Conservation (phyloP, 768 basidiomycete species). For the Coprinopsis marcescibilis region DNA sequence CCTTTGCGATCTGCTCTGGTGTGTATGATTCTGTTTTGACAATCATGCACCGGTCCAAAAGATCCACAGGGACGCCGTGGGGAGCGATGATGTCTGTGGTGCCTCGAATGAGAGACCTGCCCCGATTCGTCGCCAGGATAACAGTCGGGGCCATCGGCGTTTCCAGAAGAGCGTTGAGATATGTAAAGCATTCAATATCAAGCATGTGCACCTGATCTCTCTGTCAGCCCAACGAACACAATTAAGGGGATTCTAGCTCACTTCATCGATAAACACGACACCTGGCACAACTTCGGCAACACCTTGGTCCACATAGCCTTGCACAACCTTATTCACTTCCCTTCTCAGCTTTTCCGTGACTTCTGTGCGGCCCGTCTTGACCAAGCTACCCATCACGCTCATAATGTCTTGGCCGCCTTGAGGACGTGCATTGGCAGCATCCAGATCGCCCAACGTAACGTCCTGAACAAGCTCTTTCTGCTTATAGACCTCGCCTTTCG, state of each 20-base stretch:
- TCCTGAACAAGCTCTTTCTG: slow-evolving; percentile 94
- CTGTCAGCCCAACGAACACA: slow-evolving; percentile 8
- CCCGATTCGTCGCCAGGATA: slow-evolving; percentile 93
- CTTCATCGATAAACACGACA: slow-evolving; percentile 98
- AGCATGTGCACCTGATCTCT: slow-evolving; percentile 92
- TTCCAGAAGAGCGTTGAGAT: slow-evolving; percentile 92
- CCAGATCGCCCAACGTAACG: slow-evolving; percentile 90
- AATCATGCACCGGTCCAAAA: slow-evolving; percentile 95
- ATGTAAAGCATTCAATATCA: slow-evolving; percentile 99
- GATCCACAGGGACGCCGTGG: slow-evolving; percentile 90
- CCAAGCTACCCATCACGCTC: slow-evolving; percentile 91
- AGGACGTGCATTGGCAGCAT: slow-evolving; percentile 93
- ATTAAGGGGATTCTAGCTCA: slow-evolving; percentile 28
- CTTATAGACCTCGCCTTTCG: slow-evolving; percentile 96
- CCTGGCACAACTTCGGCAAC: slow-evolving; percentile 98
- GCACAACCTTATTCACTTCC: slow-evolving; percentile 97
- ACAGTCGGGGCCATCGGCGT: slow-evolving; percentile 97
- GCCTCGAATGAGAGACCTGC: slow-evolving; percentile 86
- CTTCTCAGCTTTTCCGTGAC: slow-evolving; percentile 93
- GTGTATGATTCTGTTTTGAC: slow-evolving; percentile 87
- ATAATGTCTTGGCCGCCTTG: slow-evolving; percentile 98
- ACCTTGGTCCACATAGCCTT: slow-evolving; percentile 96
- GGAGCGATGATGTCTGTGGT: slow-evolving; percentile 88
- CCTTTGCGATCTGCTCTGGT: slow-evolving; percentile 78
- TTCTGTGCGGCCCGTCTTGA: slow-evolving; percentile 91